phyloP scores from a whole-genome alignment of 2,329 filamentous ascomycete species.

The Mollisia scopiformis region DNA sequence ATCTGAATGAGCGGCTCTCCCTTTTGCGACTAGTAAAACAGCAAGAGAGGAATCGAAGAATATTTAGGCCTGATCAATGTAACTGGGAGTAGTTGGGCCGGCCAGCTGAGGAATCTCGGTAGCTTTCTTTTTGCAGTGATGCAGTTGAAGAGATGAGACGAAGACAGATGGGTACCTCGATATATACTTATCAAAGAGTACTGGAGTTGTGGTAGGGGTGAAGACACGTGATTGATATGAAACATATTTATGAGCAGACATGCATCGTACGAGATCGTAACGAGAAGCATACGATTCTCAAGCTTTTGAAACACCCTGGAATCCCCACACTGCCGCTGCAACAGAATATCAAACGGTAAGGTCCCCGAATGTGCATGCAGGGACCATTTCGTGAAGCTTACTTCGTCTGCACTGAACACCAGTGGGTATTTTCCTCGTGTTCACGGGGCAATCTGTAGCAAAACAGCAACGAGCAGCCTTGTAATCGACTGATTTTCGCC shows the following conservation, averaged over 20 bases:
- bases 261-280: background rate
- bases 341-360: conserved; percentile 1
- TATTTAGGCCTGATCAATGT: background rate
- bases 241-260: background rate
- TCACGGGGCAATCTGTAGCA: conserved; percentile 5
- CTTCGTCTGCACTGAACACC: background rate
- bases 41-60: background rate
- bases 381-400: background rate
- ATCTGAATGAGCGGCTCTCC: conserved; percentile 3
- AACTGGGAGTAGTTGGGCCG: background rate
- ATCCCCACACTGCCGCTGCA: conserved; percentile 1
- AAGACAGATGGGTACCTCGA: background rate
- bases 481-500: conserved; percentile 12
- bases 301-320: conserved; percentile 3
- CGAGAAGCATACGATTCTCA: background rate
- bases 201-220: background rate
- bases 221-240: conserved; percentile 4
- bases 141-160: background rate
- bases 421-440: background rate
- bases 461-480: conserved; percentile 5
- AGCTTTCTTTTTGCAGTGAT: background rate
- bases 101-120: background rate
- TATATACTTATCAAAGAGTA: background rate
- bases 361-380: background rate
- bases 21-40: background rate